Conservation (phyloP, 305 asterid genomes). For the Fraxinus baroniana region DNA sequence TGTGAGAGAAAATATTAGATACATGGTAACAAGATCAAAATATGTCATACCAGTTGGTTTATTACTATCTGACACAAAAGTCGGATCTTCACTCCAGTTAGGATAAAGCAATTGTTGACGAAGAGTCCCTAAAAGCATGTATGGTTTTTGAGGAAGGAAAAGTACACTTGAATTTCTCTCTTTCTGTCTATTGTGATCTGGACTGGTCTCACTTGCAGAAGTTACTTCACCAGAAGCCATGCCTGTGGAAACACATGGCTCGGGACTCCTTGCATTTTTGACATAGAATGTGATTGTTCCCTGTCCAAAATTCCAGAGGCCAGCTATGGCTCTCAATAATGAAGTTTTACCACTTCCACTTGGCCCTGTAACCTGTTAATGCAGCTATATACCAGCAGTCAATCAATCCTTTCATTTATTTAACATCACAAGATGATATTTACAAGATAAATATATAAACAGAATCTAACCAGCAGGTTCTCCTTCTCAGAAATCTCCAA, state of each 20-base stretch:
- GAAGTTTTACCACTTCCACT: constrained; percentile 98
- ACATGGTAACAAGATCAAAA: constrained; percentile 12
- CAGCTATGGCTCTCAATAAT: constrained; percentile 78
- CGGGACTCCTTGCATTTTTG: constrained; percentile 31
- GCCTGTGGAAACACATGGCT: constrained; percentile 31
- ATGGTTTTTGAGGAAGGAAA: constrained; percentile 96
- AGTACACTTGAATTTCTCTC: constrained; percentile 51
- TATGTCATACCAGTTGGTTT: constrained; percentile 48
- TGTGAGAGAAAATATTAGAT: constrained; percentile 18
- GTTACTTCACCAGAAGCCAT: constrained; percentile 29
- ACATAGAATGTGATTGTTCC: constrained; percentile 69
- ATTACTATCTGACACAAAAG: constrained; percentile 37
- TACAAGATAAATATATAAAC: constrained; percentile 23
- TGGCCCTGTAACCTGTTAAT: constrained; percentile 83
- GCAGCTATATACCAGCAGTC: constrained; percentile 37
- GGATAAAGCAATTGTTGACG: constrained; percentile 90
- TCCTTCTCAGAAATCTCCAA: constrained; percentile 64
- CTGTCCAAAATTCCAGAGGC: constrained; percentile 82
- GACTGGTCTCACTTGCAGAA: constrained; percentile 26
- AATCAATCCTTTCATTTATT: constrained; percentile 17
- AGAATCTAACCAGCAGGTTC: constrained; percentile 69
- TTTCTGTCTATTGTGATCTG: constrained; percentile 22
- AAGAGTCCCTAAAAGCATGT: constrained; percentile 91
- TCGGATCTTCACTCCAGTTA: constrained; percentile 55
- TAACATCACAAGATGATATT: constrained; percentile 18